These are phyloP conservation scores for Coleophoma cylindrospora DNA, from an alignment of 2,329 filamentous ascomycete species.

Conservation along the genomic window DNA sequence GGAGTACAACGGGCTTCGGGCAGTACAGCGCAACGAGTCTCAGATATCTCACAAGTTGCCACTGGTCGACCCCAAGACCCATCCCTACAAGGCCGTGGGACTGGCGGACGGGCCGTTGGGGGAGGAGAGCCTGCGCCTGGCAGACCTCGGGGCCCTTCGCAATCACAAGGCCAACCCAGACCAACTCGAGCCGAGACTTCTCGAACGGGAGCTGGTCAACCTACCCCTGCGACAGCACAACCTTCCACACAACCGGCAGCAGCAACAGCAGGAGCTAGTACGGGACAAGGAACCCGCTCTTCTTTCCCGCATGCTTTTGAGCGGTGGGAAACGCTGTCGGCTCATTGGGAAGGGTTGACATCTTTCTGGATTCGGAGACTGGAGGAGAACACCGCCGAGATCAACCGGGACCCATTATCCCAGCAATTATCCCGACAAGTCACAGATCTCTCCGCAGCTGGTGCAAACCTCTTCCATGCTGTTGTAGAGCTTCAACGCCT, in stretches of 20 bases:
- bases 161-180: slow-evolving; percentile 13
- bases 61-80: slow-evolving; percentile 19
- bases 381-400: slow-evolving; percentile 83
- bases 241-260: not conserved
- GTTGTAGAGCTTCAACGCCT: slow-evolving; percentile 93
- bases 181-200: slow-evolving; percentile 11
- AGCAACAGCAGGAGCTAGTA: slow-evolving; percentile 4
- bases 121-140: slow-evolving; percentile 22
- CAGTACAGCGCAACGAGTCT: slow-evolving; percentile 19
- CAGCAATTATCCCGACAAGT: slow-evolving; percentile 91
- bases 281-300: slow-evolving; percentile 41
- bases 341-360: slow-evolving; percentile 96
- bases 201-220: slow-evolving; percentile 12
- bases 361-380: slow-evolving; percentile 95
- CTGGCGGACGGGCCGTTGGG: slow-evolving; percentile 18
- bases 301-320: slow-evolving; percentile 96
- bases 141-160: slow-evolving; percentile 20
- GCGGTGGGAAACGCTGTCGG: slow-evolving; percentile 93
- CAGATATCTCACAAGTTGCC: slow-evolving; percentile 24
- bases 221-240: not conserved
- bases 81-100: slow-evolving; percentile 20
- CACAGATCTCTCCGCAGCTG: slow-evolving; percentile 92
- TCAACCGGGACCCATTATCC: slow-evolving; percentile 75
- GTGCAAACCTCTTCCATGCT: slow-evolving; percentile 94
- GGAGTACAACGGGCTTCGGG: slow-evolving; percentile 14